These are phyloP conservation scores for Fusarium foetens DNA, from an alignment of 2,329 filamentous ascomycete species.

Conservation along the genomic window DNA sequence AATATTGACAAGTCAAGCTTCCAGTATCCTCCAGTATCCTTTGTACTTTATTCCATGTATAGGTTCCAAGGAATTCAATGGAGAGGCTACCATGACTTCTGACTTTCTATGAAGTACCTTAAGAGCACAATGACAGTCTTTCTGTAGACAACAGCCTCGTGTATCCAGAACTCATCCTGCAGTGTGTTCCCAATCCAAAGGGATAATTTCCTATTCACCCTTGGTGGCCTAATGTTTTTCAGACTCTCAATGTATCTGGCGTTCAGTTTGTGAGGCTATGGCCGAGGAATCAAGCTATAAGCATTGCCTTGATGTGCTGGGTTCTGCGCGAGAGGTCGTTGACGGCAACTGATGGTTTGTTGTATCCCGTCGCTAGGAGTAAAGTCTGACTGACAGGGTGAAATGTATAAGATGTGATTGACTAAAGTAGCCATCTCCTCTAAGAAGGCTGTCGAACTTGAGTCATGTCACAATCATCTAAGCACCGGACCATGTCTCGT, in stretches of 20 bases:
- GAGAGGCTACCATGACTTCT: background rate
- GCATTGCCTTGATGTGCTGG: background rate
- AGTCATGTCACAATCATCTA: fast-evolving
- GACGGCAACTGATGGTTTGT: background rate
- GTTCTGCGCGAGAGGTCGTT: background rate
- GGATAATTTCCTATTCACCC: background rate
- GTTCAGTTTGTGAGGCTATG: background rate
- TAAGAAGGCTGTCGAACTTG: fast-evolving
- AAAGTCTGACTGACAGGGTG: background rate
- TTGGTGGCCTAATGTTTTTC: background rate
- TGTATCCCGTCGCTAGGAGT: no score
- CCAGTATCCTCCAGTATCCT: no score
- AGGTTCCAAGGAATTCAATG: background rate
- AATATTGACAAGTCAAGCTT: background rate
- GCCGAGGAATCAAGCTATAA: background rate
- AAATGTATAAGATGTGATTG: fast-evolving
- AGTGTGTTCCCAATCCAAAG: background rate
- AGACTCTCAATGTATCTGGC: background rate
- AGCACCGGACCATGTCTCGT: conserved; percentile 2
- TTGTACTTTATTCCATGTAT: no score
- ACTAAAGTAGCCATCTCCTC: background rate
- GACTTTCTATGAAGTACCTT: no score
- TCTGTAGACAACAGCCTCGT: background rate
- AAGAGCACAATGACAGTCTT: background rate
- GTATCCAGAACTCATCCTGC: background rate